A percentile compares a stretch with the other conserved stretches of the same genome.
These are phyloP conservation scores for Candida albicans DNA, from an alignment of 1,139 yeast species.

Conservation along the genomic window DNA sequence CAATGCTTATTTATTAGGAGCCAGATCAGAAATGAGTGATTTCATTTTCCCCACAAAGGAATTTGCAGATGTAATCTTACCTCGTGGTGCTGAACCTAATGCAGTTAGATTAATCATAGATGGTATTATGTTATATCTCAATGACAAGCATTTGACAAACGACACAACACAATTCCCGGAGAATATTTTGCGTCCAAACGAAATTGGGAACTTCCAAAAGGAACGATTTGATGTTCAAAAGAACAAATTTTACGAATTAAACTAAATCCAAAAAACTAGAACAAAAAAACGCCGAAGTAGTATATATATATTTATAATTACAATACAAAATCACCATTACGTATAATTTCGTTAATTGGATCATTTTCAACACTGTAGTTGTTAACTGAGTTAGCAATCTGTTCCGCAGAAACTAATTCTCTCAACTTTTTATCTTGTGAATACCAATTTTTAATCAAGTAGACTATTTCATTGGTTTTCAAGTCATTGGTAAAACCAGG, in stretches of 20 bases:
- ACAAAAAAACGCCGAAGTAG: constrained; percentile 5
- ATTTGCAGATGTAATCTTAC: constrained; percentile 78
- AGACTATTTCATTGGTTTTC: constrained; percentile 53
- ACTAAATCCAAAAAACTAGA: constrained; percentile 13
- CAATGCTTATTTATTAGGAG: constrained; percentile 57
- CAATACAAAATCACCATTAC: constrained; percentile 12
- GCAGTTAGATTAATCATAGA: constrained; percentile 74
- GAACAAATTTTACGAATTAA: constrained; percentile 51
- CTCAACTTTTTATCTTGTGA: constrained; percentile 59
- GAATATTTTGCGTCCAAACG: constrained; percentile 27
- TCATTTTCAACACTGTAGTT: constrained; percentile 46
- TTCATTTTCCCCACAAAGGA: constrained; percentile 76
- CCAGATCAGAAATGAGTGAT: constrained; percentile 77
- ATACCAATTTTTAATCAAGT: constrained; percentile 68
- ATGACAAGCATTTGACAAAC: constrained; percentile 16
- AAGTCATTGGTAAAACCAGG: constrained; percentile 45
- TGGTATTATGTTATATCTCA: constrained; percentile 51
- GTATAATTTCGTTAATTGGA: constrained; percentile 45
- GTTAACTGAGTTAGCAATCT: constrained; percentile 32
- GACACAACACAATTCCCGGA: constrained; percentile 16
- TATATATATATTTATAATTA: not conserved
- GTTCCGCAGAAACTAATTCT: constrained; percentile 46
- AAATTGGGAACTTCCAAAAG: constrained; percentile 29
- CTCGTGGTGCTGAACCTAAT: constrained; percentile 64
- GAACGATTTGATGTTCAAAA: constrained; percentile 50